Evolutionary conservation across 2,329 filamentous ascomycete genomes (phyloP).

Genomic region (Paracorniculantispora psalliotae): DNA sequence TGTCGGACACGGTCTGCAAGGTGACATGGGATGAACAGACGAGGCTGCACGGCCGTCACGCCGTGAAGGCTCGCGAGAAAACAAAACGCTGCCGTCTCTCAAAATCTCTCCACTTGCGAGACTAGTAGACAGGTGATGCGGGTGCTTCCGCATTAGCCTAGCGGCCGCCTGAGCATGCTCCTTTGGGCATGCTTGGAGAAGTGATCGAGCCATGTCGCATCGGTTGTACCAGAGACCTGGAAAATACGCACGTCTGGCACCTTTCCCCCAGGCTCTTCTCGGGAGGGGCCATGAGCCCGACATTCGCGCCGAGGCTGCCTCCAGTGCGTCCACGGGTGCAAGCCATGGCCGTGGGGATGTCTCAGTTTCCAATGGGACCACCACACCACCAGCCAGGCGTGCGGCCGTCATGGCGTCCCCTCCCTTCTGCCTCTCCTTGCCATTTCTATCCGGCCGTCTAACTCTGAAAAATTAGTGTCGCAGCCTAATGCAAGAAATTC

Average conservation of each 20-base stretch:
- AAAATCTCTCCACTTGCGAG: neutral
- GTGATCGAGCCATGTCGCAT: neutral
- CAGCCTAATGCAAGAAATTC: conserved; percentile 13
- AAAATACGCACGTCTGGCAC: neutral
- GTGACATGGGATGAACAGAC: neutral
- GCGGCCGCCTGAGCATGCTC: neutral
- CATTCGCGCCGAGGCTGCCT: neutral
- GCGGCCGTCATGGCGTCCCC: neutral
- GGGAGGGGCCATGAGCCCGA: neutral
- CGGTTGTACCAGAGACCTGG: neutral
- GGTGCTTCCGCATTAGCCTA: conserved; percentile 10
- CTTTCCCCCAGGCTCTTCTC: neutral
- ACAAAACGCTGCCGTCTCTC: neutral
- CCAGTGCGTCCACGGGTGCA: neutral
- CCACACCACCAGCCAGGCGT: neutral
- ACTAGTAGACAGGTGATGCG: conserved; percentile 1
- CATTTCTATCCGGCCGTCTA: neutral
- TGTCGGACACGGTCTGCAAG: neutral
- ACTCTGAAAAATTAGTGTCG: neutral
- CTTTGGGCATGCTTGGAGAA: neutral
- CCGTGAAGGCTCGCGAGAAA: neutral
- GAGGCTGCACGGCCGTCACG: neutral
- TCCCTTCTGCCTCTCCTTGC: neutral
- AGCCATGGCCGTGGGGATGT: conserved; percentile 11
- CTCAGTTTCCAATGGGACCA: conserved; percentile 8